phyloP scores from a whole-genome alignment of 2,329 filamentous ascomycete species.

The Tolypocladium inflatum region DNA sequence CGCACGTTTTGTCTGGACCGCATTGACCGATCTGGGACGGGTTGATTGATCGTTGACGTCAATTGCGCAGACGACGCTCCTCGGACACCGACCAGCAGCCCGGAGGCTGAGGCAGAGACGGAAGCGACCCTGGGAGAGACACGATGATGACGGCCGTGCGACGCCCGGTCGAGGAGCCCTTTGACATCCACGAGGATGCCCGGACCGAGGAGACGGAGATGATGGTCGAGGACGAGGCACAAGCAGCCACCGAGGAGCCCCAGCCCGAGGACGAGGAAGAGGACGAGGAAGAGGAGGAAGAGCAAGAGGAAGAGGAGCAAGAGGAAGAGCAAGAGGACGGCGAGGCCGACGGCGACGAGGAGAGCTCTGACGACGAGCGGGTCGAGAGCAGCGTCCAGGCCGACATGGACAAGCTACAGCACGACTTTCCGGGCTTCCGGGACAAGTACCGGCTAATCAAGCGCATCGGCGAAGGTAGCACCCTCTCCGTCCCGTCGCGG shows the following conservation, averaged over 20 bases:
- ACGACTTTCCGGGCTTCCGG: slow-evolving; percentile 74
- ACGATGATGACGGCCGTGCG: background rate
- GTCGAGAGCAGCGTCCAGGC: slow-evolving; percentile 63
- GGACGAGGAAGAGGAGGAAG: slow-evolving; percentile 17
- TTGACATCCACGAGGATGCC: slow-evolving; percentile 41
- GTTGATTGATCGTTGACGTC: background rate
- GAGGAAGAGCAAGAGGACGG: slow-evolving; percentile 25
- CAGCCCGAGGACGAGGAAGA: slow-evolving; percentile 16
- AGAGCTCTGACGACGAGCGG: slow-evolving; percentile 48
- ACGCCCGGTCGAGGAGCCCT: slow-evolving; percentile 22
- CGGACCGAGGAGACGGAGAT: slow-evolving; percentile 41
- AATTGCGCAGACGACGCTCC: background rate
- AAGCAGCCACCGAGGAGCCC: slow-evolving; percentile 12
- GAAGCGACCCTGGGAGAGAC: background rate
- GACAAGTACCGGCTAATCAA: slow-evolving; percentile 85
- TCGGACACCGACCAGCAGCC: background rate
- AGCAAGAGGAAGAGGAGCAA: slow-evolving; percentile 20
- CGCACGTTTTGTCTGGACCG: background rate
- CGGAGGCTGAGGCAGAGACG: too few relatives aligned
- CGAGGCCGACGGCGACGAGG: slow-evolving; percentile 28
- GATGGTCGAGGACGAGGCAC: slow-evolving; percentile 32
- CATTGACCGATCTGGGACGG: background rate
- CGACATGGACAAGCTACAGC: slow-evolving; percentile 80
- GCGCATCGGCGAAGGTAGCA: slow-evolving; percentile 84
- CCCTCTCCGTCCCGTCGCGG: background rate